Percentiles rank a stretch among this genome's conserved stretches.
phyloP scores from a whole-genome alignment of 805 yeast species.

The Saturnispora sekii region DNA sequence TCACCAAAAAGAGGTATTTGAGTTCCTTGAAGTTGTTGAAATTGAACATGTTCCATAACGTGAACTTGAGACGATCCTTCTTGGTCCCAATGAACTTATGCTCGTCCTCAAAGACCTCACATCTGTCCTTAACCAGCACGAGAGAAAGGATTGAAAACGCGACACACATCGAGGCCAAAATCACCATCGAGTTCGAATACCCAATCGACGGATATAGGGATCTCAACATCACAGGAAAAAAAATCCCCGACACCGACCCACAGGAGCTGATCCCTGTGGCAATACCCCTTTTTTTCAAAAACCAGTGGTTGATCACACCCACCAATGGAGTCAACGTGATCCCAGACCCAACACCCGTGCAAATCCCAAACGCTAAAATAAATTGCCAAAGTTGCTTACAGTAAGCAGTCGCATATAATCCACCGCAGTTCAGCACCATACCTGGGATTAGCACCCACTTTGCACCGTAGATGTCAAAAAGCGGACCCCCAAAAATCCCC shows the following conservation, averaged over 20 bases:
- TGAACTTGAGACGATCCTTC: slow-evolving; percentile 7
- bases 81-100: slow-evolving; percentile 16
- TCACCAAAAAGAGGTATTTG: slow-evolving; percentile 31
- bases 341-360: slow-evolving; percentile 52
- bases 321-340: slow-evolving; percentile 52
- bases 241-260: slow-evolving; percentile 45
- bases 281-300: slow-evolving; percentile 46
- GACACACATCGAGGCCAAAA: slow-evolving; percentile 39
- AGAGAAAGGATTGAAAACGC: slow-evolving; percentile 29
- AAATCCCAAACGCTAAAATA: slow-evolving; percentile 47
- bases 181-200: slow-evolving; percentile 45
- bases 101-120: slow-evolving; percentile 19
- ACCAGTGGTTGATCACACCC: slow-evolving; percentile 61
- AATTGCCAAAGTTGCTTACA: slow-evolving; percentile 51
- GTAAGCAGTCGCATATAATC: slow-evolving; percentile 29
- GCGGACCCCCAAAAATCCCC: slow-evolving; percentile 33
- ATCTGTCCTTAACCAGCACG: slow-evolving; percentile 34
- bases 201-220: slow-evolving; percentile 41
- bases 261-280: slow-evolving; percentile 42
- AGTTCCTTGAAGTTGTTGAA: slow-evolving; percentile 31
- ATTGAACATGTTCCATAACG: slow-evolving; percentile 28
- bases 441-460: slow-evolving; percentile 37
- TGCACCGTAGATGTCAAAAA: slow-evolving; percentile 58
- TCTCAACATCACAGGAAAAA: slow-evolving; percentile 45
- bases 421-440: slow-evolving; percentile 30